These are phyloP conservation scores for Clohesyomyces aquaticus DNA, from an alignment of 495 filamentous ascomycete species.

Conservation along the genomic window DNA sequence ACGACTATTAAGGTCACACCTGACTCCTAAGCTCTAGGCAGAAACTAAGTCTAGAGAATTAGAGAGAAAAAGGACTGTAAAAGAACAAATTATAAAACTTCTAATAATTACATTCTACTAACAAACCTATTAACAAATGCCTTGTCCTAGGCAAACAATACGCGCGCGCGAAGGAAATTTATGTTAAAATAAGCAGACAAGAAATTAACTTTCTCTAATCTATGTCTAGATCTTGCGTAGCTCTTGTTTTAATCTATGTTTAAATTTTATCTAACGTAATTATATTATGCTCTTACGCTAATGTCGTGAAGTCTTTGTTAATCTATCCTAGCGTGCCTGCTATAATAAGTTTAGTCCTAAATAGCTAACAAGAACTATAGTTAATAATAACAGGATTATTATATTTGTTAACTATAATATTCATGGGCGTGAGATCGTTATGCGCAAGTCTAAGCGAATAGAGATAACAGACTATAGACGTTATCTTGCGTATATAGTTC, in stretches of 20 bases:
- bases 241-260: conserved; percentile 23
- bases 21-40: too few relatives aligned
- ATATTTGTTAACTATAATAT: conserved; percentile 28
- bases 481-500: conserved; percentile 15
- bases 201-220: too few relatives aligned
- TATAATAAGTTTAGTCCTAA: conserved; percentile 30
- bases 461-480: conserved; percentile 37
- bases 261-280: conserved; percentile 21
- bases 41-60: too few relatives aligned
- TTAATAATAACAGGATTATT: conserved; percentile 26
- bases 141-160: too few relatives aligned
- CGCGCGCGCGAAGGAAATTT: too few relatives aligned
- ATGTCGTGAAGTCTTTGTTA: conserved; percentile 23
- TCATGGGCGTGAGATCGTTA: conserved; percentile 36
- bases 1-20: too few relatives aligned
- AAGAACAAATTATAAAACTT: too few relatives aligned
- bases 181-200: too few relatives aligned
- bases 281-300: conserved; percentile 21
- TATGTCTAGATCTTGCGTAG: too few relatives aligned
- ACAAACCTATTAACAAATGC: too few relatives aligned
- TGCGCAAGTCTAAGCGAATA: conserved; percentile 37
- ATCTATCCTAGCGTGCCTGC: conserved; percentile 29
- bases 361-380: conserved; percentile 28
- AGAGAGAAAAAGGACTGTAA: too few relatives aligned
- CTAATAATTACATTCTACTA: too few relatives aligned